Base-by-base conservation (phyloP, 192 early-diverging fungal genomes). In the Chytriomyces sp. region DNA sequence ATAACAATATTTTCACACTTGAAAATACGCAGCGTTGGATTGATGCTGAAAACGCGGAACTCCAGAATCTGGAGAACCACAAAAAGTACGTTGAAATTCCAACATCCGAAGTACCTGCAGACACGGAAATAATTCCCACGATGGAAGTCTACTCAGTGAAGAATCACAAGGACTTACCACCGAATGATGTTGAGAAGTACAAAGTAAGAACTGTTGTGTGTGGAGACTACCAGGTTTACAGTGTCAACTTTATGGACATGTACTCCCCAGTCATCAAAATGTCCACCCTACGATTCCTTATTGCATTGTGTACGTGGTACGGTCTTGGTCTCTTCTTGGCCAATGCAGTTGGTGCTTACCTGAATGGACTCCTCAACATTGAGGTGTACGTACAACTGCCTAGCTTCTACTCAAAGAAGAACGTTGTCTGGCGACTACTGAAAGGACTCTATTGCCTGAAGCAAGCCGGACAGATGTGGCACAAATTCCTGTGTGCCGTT, bases 211-310 rank as follows among this genome's bases (percentile, higher is more conserved):
- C 6, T 18, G 66, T 67, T 1, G 66, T 45, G 7, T 6, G 45
- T 45, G 66, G 66, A 0, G 66, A 67, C 6, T 67, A 67, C 46
- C 66, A 67, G 4, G 9, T 8, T 0, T 67, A 67, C 6, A 45
- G 66, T 2, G 13, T 67, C 13, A 67, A 67, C 4, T 67, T 67
- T 4, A 4, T 67, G 7, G 46, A 67, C 6, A 48, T 45, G 13
- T 67, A 67, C 6, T 67, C 66, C 8, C 66, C 66, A 44, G 66
- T 67, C 11, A 67, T 67, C 46, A 67, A 67, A 48, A 67, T 45
- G 28, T n/a, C 45, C 0, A 67, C 66, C 1, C 13, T 67, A 45
- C 13, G 66, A 1, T 67, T 67, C 23, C 4, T 67, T 0, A 67
- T 67, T 67, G 66, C 66, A 45, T 4, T 67, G 1, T 47, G 28